A percentile compares a stretch with the other conserved stretches of the same genome.
These are phyloP conservation scores for Tylopilus cervinicoccineus DNA, from an alignment of 768 basidiomycete species.

Conservation along the genomic window DNA sequence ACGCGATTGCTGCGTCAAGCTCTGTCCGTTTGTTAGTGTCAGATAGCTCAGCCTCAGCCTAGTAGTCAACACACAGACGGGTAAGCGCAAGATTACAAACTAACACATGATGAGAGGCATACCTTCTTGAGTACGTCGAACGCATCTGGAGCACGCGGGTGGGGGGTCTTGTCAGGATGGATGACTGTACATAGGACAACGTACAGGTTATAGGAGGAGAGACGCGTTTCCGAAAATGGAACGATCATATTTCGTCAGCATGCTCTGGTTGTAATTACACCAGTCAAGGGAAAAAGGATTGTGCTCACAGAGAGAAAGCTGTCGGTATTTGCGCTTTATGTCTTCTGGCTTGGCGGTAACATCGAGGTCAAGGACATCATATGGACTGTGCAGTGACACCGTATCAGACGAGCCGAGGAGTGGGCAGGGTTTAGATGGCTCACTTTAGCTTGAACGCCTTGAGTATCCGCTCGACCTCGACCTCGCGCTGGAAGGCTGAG, in stretches of 20 bases:
- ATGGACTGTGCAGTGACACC: conserved; percentile 56
- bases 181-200: conserved; percentile 66
- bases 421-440: conserved; percentile 21
- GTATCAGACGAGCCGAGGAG: not conserved
- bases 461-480: conserved; percentile 88
- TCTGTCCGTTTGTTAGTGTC: conserved; percentile 78
- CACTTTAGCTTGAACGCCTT: conserved; percentile 97
- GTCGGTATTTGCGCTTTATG: conserved; percentile 85
- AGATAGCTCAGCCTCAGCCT: conserved; percentile 84
- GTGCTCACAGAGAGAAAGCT: conserved; percentile 76
- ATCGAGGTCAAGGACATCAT: conserved; percentile 86
- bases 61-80: not conserved
- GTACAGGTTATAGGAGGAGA: conserved; percentile 30
- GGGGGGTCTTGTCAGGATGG: conserved; percentile 96
- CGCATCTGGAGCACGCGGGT: conserved; percentile 84
- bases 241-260: conserved; percentile 19
- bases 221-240: not conserved
- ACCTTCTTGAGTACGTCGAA: conserved; percentile 95
- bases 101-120: conserved; percentile 2
- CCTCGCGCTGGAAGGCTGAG: conserved; percentile 79
- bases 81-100: not conserved
- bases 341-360: conserved; percentile 69
- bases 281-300: conserved; percentile 7
- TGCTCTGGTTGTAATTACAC: conserved; percentile 7
- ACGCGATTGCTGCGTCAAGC: conserved; percentile 72